Evolutionary conservation across 441 rosid genomes (phyloP), one percentile per base, ranked within the genome.

Genomic region (Manihot esculenta): DNA sequence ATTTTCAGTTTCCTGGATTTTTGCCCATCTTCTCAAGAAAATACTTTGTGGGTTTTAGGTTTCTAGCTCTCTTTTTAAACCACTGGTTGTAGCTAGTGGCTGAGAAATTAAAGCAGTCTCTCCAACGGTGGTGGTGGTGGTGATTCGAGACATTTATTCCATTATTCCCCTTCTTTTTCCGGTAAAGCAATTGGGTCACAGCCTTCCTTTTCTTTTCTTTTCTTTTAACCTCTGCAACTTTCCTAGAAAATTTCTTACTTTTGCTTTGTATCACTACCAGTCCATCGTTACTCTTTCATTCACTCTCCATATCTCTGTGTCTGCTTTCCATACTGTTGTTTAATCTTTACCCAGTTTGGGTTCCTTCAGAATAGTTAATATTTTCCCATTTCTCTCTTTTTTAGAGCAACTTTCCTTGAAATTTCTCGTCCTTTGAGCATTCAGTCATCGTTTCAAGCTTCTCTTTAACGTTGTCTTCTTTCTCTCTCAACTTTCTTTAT

Each of bases 361-460:
- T 21, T 59, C 8, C 42, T 38, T 7, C 33, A 33, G 17, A 17
- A 35, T 55, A 7, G 50, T 23, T 47, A 68, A n/a, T 30, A 33
- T 58, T 51, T n/a, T 30, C 12, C 15, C 4, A 10, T 23, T 33
- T n/a, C 51, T 57, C 68, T 7, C 56, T 26, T 50, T 33, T 24
- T 17, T 10, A 27, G 70, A 51, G 70, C 57, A 45, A 69, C 88
- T 85, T 89, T 82, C 85, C 74, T 75, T 78, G 88, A 84, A 84
- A 81, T 69, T 75, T 85, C 85, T 79, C 84, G 70, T 77, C 76
- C 81, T 84, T 88, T 77, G 50, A 80, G 62, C 17, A 58, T 27
- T 58, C 42, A 57, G 11, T 26, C 78, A 75, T 60, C 66, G 49
- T 61, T 80, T 74, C 20, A 53, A 74, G 81, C 84, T 74, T 84